Base-by-base conservation (phyloP, 257 asterid genomes). In the Thymus quinquecostatus region DNA sequence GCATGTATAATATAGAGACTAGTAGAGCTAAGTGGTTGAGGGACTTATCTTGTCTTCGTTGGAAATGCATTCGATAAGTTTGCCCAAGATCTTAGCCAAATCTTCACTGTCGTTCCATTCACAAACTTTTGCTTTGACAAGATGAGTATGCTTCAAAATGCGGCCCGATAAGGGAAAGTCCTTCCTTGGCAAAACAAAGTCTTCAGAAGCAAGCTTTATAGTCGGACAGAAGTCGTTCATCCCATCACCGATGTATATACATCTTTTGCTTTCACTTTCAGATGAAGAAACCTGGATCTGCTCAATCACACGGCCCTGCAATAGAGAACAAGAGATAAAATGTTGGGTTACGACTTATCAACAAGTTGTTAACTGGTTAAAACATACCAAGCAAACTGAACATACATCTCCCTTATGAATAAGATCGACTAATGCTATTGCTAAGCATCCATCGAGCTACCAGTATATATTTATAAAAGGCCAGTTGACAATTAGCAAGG, bases 171-270 rank as follows among this genome's bases (percentile, higher is more conserved):
- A 59, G 60, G 95, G 86, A 32, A 77, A 92, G 76, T 80, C 64
- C 67, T 80, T 85, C 67, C 86, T 85, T 10, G 97, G 89, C 96
- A 92, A 75, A 61, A 85, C 92, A 27, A 66, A 73, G 72, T 89
- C 98, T 67, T 78, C 78, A 40, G 71, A 76, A 59, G 72, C 83
- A 51, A 92, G 96, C 84, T 88, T 88, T 78, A 89, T 73, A 38
- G 82, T 74, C n/a, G 98, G 96, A 74, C 96, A 89, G 77, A 82
- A 89, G 79, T 92, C 98, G 14, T 91, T 91, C 71, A 36, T 74
- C 47, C 96, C 96, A 64, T 92, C 98, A 65, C 98, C 96, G 12
- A 88, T 49, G 77, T 92, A 89, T 72, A 92, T 88, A 48, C 88
- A 14, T 73, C 59, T 77, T 67, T 76, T 70, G 65, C 74, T 80